Evolutionary conservation across 2,329 filamentous ascomycete species (phyloP).

Genomic region (Phaeosphaeriaceae sp.): DNA sequence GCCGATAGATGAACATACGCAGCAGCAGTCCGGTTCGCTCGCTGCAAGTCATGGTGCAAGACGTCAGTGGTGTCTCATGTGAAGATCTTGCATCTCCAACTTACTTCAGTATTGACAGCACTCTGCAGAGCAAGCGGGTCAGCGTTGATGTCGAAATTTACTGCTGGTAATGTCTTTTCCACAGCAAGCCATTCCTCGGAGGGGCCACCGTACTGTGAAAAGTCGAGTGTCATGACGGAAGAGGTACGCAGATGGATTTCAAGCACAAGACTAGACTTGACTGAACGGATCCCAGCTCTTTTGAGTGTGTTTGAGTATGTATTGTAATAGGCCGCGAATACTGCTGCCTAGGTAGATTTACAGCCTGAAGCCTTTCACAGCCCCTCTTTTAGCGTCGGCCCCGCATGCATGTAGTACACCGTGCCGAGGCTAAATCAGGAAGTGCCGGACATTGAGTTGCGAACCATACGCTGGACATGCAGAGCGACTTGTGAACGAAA

Average conservation of each 20-base stretch:
- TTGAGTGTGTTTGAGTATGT: background rate
- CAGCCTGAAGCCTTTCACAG: background rate
- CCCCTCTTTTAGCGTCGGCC: background rate
- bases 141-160: slow-evolving; percentile 26
- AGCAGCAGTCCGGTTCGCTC: slow-evolving; percentile 27
- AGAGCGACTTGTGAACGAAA: background rate
- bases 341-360: background rate
- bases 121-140: slow-evolving; percentile 22
- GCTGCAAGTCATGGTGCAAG: no score
- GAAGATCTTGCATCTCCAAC: no score
- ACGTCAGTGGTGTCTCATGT: no score
- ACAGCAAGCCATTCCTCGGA: slow-evolving; percentile 44
- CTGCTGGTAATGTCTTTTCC: slow-evolving; percentile 33
- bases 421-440: background rate
- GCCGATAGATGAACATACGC: slow-evolving; percentile 27
- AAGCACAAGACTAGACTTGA: no score
- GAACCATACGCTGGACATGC: background rate
- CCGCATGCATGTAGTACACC: background rate
- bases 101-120: slow-evolving; percentile 29
- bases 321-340: background rate
- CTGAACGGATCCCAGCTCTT: no score
- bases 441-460: background rate
- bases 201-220: slow-evolving; percentile 38
- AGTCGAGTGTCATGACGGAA: slow-evolving; percentile 22
- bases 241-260: no score